These are phyloP conservation scores for Tetrahymena thermophila DNA, from an alignment of 73 alveolate species.

Conservation along the genomic window DNA sequence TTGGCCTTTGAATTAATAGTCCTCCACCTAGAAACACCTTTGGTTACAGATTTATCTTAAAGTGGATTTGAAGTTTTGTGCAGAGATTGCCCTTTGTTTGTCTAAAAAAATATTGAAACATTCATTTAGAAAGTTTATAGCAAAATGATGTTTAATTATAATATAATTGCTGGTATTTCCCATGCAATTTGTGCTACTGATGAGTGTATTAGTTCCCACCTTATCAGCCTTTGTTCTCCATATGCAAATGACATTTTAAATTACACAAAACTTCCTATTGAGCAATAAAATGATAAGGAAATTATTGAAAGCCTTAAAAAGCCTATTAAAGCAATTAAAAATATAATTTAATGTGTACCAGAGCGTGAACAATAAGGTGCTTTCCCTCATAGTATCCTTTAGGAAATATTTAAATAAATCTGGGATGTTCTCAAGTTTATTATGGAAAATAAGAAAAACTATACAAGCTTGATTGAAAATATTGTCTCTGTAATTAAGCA, in stretches of 20 bases:
- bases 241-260: not conserved
- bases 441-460: not conserved
- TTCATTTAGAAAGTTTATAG: not conserved
- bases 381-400: not conserved
- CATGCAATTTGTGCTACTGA: not conserved
- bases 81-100: not conserved
- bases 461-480: not conserved
- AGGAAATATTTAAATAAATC: not conserved
- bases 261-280: not conserved
- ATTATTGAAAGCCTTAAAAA: not conserved
- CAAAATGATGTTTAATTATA: not conserved
- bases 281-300: not conserved
- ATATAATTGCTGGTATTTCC: not conserved
- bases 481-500: not conserved
- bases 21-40: not conserved
- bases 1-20: not conserved
- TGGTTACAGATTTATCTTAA: not conserved
- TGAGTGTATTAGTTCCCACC: not conserved
- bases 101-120: not conserved
- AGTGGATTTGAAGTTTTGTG: not conserved
- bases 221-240: not conserved
- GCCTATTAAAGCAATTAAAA: not conserved
- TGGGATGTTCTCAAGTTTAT: not conserved
- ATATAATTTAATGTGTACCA: not conserved
- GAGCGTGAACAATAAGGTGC: not conserved